Evolutionary conservation across 2,329 filamentous ascomycete species (phyloP), one percentile per base, ranked within the genome.

Genomic region (Hymenoscyphus scutula): DNA sequence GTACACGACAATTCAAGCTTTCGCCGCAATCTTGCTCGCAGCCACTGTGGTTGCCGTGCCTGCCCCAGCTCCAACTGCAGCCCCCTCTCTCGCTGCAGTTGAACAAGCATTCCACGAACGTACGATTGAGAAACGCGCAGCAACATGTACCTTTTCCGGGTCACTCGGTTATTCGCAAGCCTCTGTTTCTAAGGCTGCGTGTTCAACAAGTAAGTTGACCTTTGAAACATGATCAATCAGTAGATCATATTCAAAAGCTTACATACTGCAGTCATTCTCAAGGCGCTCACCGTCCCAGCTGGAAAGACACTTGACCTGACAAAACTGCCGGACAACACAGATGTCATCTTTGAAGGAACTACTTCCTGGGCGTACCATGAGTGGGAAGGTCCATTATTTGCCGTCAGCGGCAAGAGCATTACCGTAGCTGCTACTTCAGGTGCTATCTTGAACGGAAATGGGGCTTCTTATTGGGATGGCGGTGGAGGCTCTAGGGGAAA

Each of bases 331-430:
- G 70, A 74, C 19, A 81, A 80, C 65, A 85, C 38, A 27, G 79
- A 74, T 59, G 79, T 89, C 65, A 84, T 82, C 68, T 90, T 90
- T 74, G 74, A 84, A 63, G 88, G 88, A 53, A 84, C 78, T 11
- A 90, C 87, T n/a, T 84, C 82, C 60, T 90, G 87, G 70, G 87
- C 79, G n/a, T 89, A 88, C 76, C 77, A 84, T 64, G 82, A 87
- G 69, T 90, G 87, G 87, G 72, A 73, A 1, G 87, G 88, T 0
- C 87, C 87, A 51, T 77, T 90, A 15, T 79, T 90, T 68, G 80
- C 66, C 3, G 60, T 72, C 30, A 68, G 66, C 15, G 71, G 70
- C 55, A 65, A 63, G 5, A 13, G 34, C 3, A 62, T 62, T 30
- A 59, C 58, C 6, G 48, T 59, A 13, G 51, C 19, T 23, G 84